These are phyloP conservation scores for Scedosporium boydii DNA, from an alignment of 2,329 filamentous ascomycete genomes.

Conservation along the genomic window DNA sequence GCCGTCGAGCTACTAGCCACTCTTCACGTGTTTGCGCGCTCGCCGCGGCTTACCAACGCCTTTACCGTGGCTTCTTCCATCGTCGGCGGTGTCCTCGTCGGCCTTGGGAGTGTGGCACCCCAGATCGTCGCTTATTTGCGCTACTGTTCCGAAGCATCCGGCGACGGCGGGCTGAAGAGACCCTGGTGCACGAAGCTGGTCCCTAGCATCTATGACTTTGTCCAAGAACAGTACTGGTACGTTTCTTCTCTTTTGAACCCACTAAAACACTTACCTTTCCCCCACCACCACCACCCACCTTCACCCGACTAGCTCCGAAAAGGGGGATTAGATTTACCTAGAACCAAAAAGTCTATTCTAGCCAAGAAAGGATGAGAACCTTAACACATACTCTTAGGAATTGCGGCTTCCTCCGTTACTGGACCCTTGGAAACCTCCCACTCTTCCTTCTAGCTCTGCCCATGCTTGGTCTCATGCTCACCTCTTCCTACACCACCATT, in stretches of 20 bases:
- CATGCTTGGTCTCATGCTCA: slow-evolving; percentile 56
- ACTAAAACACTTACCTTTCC: background rate
- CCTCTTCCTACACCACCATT: slow-evolving; percentile 45
- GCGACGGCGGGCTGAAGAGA: slow-evolving; percentile 25
- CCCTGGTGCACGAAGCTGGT: slow-evolving; percentile 67
- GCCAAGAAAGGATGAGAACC: background rate
- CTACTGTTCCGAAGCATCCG: slow-evolving; percentile 45
- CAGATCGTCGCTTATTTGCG: slow-evolving; percentile 65
- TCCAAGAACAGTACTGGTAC: slow-evolving; percentile 86
- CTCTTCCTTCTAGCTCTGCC: slow-evolving; percentile 79
- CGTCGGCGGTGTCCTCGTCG: slow-evolving; percentile 59
- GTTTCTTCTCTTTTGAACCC: slow-evolving; percentile 17
- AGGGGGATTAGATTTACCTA: background rate
- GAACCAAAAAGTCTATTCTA: background rate
- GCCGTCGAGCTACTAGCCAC: slow-evolving; percentile 47
- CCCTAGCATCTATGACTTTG: slow-evolving; percentile 86
- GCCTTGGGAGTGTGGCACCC: slow-evolving; percentile 57
- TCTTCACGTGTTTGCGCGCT: slow-evolving; percentile 15
- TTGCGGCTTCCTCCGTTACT: slow-evolving; percentile 80
- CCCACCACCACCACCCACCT: background rate
- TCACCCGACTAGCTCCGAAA: background rate
- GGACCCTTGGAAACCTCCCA: slow-evolving; percentile 77
- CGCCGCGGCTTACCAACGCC: slow-evolving; percentile 26
- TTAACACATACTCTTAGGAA: slow-evolving; percentile 49
- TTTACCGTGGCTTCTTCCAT: slow-evolving; percentile 49